Conservation (phyloP, 768 basidiomycete genomes). For the Boletus fagicola region DNA sequence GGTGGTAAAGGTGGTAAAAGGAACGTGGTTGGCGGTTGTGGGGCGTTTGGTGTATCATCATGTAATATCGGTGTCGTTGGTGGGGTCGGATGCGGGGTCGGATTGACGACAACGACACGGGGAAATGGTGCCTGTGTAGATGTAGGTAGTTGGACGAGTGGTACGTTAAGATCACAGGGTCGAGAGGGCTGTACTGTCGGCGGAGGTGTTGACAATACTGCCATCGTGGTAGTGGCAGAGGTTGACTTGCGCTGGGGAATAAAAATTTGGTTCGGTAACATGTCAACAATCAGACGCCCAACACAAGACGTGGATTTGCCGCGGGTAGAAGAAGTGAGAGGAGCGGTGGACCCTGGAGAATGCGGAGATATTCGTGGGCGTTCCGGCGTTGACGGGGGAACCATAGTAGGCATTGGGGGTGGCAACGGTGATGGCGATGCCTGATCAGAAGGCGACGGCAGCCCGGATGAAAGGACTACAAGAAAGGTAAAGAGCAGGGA, state of each 20-base stretch:
- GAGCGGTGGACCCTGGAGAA: conserved; percentile 11
- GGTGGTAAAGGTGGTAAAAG: conserved; percentile 34
- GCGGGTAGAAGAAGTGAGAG: conserved; percentile 12
- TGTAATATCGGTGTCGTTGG: conserved; percentile 60
- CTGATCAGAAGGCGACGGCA: conserved; percentile 32
- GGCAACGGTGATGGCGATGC: conserved; percentile 30
- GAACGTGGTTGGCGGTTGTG: conserved; percentile 26
- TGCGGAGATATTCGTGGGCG: conserved; percentile 28
- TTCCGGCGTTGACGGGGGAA: conserved; percentile 30
- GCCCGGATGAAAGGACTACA: conserved; percentile 24
- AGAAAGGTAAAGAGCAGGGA: conserved; percentile 17
- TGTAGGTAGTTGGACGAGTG: conserved; percentile 30
- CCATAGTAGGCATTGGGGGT: conserved; percentile 15
- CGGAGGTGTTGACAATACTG: conserved; percentile 6
- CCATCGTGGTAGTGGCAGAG: conserved; percentile 1
- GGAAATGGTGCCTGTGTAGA: conserved; percentile 39
- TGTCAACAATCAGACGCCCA: conserved; percentile 56
- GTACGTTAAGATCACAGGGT: conserved; percentile 19
- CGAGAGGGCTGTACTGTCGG: conserved; percentile 9
- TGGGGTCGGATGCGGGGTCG: conserved; percentile 77
- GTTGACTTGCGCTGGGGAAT: conserved; percentile 20
- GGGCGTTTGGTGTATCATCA: conserved; percentile 20
- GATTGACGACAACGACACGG: conserved; percentile 66
- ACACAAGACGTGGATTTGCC: conserved; percentile 31
- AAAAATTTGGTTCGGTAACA: conserved; percentile 46